Evolutionary conservation across 495 filamentous ascomycete genomes (phyloP).

Genomic region (Polyplosphaeria fusca): DNA sequence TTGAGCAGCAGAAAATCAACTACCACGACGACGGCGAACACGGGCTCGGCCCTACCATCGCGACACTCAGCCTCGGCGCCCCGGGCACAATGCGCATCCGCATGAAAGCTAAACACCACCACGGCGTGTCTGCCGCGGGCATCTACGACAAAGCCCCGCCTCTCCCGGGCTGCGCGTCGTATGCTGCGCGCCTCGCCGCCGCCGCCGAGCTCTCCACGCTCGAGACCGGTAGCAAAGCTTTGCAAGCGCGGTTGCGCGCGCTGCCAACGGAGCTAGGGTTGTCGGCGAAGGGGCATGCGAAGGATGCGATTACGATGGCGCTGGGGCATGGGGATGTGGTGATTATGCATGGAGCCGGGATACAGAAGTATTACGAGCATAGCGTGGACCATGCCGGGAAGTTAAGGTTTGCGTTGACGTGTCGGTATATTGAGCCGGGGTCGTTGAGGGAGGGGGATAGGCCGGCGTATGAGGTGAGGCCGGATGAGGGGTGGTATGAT

Average conservation of each 20-base stretch:
- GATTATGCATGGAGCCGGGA: conserved; percentile 70
- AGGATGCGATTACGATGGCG: conserved; percentile 37
- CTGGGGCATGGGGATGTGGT: conserved; percentile 78
- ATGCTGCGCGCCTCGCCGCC: conserved; percentile 38
- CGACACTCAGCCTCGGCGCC: conserved; percentile 70
- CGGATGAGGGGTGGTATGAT: conserved; percentile 31
- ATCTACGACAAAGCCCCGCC: conserved; percentile 32
- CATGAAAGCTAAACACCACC: conserved; percentile 58
- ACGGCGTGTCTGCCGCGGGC: conserved; percentile 41
- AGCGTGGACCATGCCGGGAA: conserved; percentile 53
- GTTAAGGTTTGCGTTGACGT: conserved; percentile 66
- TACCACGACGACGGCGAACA: conserved; percentile 84
- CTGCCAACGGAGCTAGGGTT: conserved; percentile 35
- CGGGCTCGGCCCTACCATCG: conserved; percentile 70
- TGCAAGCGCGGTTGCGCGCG: conserved; percentile 36
- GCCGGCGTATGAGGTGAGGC: conserved; percentile 33
- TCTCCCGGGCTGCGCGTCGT: conserved; percentile 43
- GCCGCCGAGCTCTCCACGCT: conserved; percentile 34
- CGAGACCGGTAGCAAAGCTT: conserved; percentile 34
- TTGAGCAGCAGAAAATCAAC: conserved; percentile 50
- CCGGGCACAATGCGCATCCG: conserved; percentile 66
- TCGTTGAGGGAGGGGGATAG: conserved; percentile 41
- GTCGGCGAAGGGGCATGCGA: conserved; percentile 35
- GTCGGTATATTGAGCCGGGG: conserved; percentile 50
- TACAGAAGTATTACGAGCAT: conserved; percentile 77